Base-by-base conservation (phyloP, 768 basidiomycete species). In the Naganishia vaughanmartiniae region DNA sequence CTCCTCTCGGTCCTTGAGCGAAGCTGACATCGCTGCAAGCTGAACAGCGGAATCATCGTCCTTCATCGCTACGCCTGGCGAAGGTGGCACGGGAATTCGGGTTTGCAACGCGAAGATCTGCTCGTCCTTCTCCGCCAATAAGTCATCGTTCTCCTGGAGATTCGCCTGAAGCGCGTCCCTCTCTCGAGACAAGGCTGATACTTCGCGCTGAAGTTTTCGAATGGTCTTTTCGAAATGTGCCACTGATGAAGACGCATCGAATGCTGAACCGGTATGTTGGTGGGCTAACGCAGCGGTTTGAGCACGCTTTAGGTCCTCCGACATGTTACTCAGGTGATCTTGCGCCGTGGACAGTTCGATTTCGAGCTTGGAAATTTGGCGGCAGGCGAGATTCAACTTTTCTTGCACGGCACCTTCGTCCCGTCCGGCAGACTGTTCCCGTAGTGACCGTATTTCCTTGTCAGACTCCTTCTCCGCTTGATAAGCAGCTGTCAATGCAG, bases 81-180 rank as follows among this genome's bases (percentile, higher is more conserved):
- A 63, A 45, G 60, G 42, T 46, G 77, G 77, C 21, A 79, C 39
- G 19, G 78, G 78, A 12, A 79, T 70, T 5, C 69, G 70, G 0
- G 71, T 70, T 21, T 65, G 65, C 36, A 79, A 69, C 6, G 48
- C 31, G 10, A 72, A 45, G 24, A 77, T 77, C 67, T 79, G 76
- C 36, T 73, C 70, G n/a, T 77, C 76, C 46, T 76, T 77, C 45
- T 71, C 70, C 2, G 72, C 73, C 15, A 77, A 45, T 26, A 75
- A 42, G 14, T 75, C 70, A 42, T 77, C 74, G 56, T 72, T 75
- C 55, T 73, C 72, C 24, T 77, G 71, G 1, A 78, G 60, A 46
- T 74, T 67, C 31, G 69, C 70, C 46, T 77, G 70, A 1, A 77
- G 63, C 12, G 72, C 73, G 19, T 74, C 74, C 60, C 72, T 73